Conservation (phyloP, 345 rosid genomes). For the Arabidopsis arenosa region DNA sequence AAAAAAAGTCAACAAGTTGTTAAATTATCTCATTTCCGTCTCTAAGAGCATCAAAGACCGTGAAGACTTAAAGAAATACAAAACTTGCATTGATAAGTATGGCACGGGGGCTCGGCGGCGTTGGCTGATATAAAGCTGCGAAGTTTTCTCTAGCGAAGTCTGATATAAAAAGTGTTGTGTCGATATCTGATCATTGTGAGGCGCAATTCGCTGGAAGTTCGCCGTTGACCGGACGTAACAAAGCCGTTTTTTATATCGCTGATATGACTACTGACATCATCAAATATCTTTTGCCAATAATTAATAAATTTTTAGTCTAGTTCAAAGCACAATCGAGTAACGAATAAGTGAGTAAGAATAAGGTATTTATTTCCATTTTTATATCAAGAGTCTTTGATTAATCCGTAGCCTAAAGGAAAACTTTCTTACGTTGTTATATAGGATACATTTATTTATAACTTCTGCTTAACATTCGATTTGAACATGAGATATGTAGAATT, state of each 20-base stretch:
- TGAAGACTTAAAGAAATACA: conserved; percentile 3
- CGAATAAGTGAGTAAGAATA: background rate
- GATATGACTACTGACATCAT: conserved; percentile 18
- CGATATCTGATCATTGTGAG: background rate
- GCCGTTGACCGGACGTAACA: background rate
- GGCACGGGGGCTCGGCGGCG: background rate
- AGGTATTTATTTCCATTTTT: background rate
- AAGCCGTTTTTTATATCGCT: conserved; percentile 22
- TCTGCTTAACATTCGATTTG: too few species aligned
- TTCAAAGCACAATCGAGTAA: background rate
- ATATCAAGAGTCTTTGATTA: too few species aligned
- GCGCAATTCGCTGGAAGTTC: background rate
- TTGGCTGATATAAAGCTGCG: background rate
- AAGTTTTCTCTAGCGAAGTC: background rate
- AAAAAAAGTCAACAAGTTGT: background rate
- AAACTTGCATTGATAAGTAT: conserved; percentile 13
- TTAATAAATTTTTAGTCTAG: background rate
- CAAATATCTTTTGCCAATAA: background rate
- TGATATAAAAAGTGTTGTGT: background rate
- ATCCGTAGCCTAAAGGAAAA: too few species aligned
- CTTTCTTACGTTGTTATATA: too few species aligned
- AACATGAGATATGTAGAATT: too few species aligned
- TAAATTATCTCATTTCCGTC: background rate
- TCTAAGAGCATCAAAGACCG: background rate
- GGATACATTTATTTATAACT: too few species aligned